phyloP scores from a whole-genome alignment of 2,329 filamentous ascomycete species.

The Saccharata proteae region DNA sequence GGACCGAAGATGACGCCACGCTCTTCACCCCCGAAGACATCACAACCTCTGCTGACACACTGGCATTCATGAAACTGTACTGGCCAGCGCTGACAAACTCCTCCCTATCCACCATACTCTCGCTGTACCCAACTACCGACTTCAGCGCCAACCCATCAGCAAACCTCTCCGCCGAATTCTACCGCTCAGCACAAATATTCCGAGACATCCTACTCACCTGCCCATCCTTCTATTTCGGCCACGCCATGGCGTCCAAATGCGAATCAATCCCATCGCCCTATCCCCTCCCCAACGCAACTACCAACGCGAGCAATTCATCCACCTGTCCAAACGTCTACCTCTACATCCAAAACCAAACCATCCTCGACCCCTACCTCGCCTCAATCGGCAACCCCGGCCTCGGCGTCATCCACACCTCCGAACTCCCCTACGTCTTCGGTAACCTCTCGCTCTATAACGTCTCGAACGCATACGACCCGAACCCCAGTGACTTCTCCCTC shows the following conservation, averaged over 20 bases:
- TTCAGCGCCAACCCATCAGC: conserved; percentile 29
- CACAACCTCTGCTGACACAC: conserved; percentile 27
- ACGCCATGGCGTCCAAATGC: conserved; percentile 25
- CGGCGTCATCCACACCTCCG: conserved; percentile 40
- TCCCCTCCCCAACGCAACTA: not conserved
- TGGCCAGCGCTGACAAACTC: conserved; percentile 22
- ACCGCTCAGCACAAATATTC: conserved; percentile 37
- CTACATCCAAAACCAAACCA: conserved; percentile 43
- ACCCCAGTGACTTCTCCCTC: conserved; percentile 29
- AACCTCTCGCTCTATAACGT: conserved; percentile 30
- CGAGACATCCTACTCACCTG: conserved; percentile 42
- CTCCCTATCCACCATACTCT: conserved; percentile 16
- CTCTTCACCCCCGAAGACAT: conserved; percentile 31
- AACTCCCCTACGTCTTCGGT: conserved; percentile 42
- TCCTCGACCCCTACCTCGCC: conserved; percentile 35
- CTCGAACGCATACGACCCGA: conserved; percentile 23
- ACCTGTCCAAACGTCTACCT: conserved; percentile 28
- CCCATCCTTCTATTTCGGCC: conserved; percentile 32
- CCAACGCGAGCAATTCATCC: not conserved
- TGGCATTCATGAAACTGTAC: conserved; percentile 29
- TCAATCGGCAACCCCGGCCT: conserved; percentile 24
- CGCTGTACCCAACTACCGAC: conserved; percentile 27
- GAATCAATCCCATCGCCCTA: no score
- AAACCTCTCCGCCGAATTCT: conserved; percentile 36
- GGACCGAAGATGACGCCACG: conserved; percentile 34